Percentiles rank a stretch among this genome's conserved stretches.
Evolutionary conservation across 345 rosid species (phyloP).

Genomic region (Populus pruinosa): DNA sequence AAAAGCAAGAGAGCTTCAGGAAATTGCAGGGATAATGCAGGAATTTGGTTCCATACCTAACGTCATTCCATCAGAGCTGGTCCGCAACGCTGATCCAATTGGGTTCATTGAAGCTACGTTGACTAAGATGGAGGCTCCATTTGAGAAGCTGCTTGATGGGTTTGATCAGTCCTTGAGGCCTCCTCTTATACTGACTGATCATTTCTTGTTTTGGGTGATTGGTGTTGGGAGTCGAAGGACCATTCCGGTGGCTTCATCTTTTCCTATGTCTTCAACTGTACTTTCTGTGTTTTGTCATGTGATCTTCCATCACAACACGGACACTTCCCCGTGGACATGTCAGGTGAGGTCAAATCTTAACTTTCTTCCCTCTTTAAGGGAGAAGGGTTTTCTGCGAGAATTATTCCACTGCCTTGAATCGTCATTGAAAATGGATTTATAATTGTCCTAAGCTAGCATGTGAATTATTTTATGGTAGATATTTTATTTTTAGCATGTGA

Average conservation of each 20-base stretch:
- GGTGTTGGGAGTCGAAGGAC: conserved; percentile 17
- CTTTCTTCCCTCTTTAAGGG: background rate
- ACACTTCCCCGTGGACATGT: no score
- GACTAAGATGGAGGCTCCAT: conserved; percentile 26
- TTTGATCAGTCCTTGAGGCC: background rate
- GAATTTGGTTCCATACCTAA: conserved; percentile 21
- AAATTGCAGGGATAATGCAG: conserved; percentile 8
- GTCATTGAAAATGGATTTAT: background rate
- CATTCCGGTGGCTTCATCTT: conserved; percentile 27
- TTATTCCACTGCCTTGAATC: background rate
- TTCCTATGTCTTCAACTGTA: no score
- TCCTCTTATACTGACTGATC: conserved; percentile 9
- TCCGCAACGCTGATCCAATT: conserved; percentile 2
- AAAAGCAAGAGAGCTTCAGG: conserved; percentile 22
- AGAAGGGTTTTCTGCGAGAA: background rate
- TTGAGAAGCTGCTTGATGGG: conserved; percentile 17
- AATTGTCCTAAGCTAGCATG: background rate
- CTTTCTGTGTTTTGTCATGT: no score
- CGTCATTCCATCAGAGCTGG: conserved; percentile 22
- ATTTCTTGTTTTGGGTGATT: conserved; percentile 6
- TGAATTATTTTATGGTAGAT: background rate
- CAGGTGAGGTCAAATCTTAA: no score
- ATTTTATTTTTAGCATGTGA: no score
- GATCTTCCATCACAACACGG: no score
- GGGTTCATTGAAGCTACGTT: conserved; percentile 16